Conservation (phyloP, 148 eudicot genomes). For the Euryodendron excelsum region DNA sequence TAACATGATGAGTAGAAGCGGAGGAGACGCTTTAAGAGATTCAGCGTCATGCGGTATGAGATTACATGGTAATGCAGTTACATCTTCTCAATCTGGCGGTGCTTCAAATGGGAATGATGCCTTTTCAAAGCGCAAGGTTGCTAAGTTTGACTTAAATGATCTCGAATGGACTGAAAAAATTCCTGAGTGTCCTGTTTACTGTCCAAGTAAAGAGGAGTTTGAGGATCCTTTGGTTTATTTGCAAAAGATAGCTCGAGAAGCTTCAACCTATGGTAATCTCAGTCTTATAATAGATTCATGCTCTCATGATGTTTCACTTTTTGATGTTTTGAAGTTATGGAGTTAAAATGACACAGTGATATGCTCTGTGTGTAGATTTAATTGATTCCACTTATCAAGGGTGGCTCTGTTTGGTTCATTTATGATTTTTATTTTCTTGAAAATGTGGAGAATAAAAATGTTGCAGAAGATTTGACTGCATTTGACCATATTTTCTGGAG, state of each 20-base stretch:
- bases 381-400: not conserved
- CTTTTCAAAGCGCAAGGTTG: conserved; percentile 47
- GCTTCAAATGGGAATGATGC: conserved; percentile 39
- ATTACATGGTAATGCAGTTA: conserved; percentile 34
- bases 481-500: too few species aligned
- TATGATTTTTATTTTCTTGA: not conserved
- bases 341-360: not conserved
- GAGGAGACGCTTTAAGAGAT: conserved; percentile 72
- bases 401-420: not conserved
- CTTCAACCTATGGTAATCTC: conserved; percentile 77
- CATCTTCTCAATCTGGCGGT: conserved; percentile 27
- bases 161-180: conserved; percentile 72
- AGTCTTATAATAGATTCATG: not conserved
- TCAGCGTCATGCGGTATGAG: conserved; percentile 63
- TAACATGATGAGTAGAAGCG: conserved; percentile 59
- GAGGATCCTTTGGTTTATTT: conserved; percentile 86
- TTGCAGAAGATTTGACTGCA: too few species aligned
- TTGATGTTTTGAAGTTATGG: not conserved
- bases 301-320: not conserved
- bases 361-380: not conserved
- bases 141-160: conserved; percentile 54
- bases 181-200: conserved; percentile 80
- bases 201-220: conserved; percentile 82
- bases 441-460: not conserved
- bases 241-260: conserved; percentile 88